phyloP scores from a whole-genome alignment of 768 basidiomycete species.

The Dentipellis fragilis region DNA sequence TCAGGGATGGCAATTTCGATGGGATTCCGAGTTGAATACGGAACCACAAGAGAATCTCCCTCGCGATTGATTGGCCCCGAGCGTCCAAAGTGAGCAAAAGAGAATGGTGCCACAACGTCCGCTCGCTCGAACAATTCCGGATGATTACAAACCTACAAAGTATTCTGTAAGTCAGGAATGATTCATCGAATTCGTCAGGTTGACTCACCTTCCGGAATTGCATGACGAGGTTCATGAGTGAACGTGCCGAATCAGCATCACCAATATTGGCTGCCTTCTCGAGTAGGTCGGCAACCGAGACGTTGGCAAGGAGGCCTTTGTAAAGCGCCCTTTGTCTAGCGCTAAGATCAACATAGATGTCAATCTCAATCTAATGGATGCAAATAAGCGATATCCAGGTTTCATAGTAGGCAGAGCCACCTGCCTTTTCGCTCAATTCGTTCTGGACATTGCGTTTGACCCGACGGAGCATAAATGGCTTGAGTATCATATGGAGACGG shows the following conservation, averaged over 20 bases:
- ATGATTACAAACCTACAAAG: slow-evolving; percentile 83
- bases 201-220: slow-evolving; percentile 86
- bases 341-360: slow-evolving; percentile 89
- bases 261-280: slow-evolving; percentile 89
- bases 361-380: slow-evolving; percentile 74
- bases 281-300: slow-evolving; percentile 89
- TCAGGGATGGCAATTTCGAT: slow-evolving; percentile 73
- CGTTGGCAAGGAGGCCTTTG: slow-evolving; percentile 80
- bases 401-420: slow-evolving; percentile 2
- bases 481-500: slow-evolving; percentile 95
- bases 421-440: slow-evolving; percentile 94
- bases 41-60: slow-evolving; percentile 71
- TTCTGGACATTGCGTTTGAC: slow-evolving; percentile 99
- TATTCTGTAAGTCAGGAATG: neutral
- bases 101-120: slow-evolving; percentile 88
- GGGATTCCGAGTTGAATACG: slow-evolving; percentile 83
- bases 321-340: slow-evolving; percentile 88
- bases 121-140: slow-evolving; percentile 97
- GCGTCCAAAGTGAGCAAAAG: slow-evolving; percentile 75
- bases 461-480: slow-evolving; percentile 96
- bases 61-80: slow-evolving; percentile 80
- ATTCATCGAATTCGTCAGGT: neutral
- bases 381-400: neutral
- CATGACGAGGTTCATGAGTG: slow-evolving; percentile 99
- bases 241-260: slow-evolving; percentile 84